phyloP scores from a whole-genome alignment of 139 green algal species.

The Diplosphaera chodatii region DNA sequence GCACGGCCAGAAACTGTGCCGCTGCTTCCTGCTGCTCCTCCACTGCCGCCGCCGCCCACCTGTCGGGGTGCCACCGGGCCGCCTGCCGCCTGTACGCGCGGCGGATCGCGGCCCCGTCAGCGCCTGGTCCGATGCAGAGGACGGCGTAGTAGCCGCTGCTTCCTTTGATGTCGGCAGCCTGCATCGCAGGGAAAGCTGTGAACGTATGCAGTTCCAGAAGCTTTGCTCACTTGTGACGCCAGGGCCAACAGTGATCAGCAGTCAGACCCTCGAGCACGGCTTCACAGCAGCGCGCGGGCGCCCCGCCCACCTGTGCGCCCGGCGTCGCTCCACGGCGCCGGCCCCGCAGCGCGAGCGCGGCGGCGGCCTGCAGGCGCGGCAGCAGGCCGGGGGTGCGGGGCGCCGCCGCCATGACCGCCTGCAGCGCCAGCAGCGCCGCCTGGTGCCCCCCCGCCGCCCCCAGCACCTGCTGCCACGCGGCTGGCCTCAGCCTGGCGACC shows the following conservation, averaged over 20 bases:
- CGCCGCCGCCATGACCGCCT: constrained; percentile 16
- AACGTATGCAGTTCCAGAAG: no score
- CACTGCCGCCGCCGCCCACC: constrained; percentile 19
- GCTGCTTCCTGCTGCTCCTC: constrained; percentile 12
- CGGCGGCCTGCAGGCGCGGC: constrained; percentile 28
- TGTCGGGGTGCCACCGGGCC: constrained; percentile 40
- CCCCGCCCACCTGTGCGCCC: not conserved
- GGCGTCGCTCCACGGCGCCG: no score
- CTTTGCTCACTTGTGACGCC: no score
- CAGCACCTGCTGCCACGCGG: no score
- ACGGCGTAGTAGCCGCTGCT: not conserved
- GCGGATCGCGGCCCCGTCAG: constrained; percentile 14
- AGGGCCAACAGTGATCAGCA: no score
- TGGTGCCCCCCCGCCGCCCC: not conserved
- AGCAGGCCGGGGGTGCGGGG: constrained; percentile 25
- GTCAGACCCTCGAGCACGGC: no score
- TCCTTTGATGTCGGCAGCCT: not conserved
- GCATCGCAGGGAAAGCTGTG: no score
- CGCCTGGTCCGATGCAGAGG: not conserved
- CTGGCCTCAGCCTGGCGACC: no score
- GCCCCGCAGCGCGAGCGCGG: constrained; percentile 8
- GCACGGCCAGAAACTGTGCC: constrained; percentile 5
- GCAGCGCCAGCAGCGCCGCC: constrained; percentile 32
- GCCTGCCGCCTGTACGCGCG: constrained; percentile 32
- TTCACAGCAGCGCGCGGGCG: no score